Base-by-base conservation (phyloP, 179 eudicot species). In the Spinacia oleracea region DNA sequence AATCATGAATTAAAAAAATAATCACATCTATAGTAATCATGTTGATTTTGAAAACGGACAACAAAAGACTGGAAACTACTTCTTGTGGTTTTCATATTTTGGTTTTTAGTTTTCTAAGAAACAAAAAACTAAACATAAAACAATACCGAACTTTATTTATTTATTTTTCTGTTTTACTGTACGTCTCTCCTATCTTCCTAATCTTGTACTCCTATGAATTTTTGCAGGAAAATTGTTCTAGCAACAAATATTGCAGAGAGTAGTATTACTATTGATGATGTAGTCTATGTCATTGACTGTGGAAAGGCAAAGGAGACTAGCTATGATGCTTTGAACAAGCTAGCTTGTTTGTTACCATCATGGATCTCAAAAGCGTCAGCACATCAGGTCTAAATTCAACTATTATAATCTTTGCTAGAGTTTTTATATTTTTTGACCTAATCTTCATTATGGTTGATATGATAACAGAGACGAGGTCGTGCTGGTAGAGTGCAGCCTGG, bases 351-450 rank as follows among this genome's bases (percentile, higher is more conserved):
- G n/a, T 82, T 96, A 76, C 99, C 99, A 73, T 91, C 99, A 74
- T 96, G 99, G 99, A 93, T 96, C 63, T 96, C 99, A 58, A 96
- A 93, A 86, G 99, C 99, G 78, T 96, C 99, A 81, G 95, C 99
- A 20, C 98, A 91, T 85, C 99, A 96, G 99, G 99, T 96, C 78
- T 42, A 34, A 51, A 35, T 53, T 75, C 2, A n/a, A 50, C 18
- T n/a, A 7, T 78, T 58, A 7, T 16, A 66, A 43, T 35, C 45
- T 78, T 38, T 69, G 40, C 45, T 62, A 43, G 69, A 50, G 25
- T 70, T 0, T 43, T 40, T 31, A 25, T 55, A 23, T 56, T 76
- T 11, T 63, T 51, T 73, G 9, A 45, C 64, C 31, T 63, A 35
- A 11, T 72, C 59, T 46, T 80, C 50, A 69, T 70, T 70, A 25